Base-by-base conservation (phyloP, 176 grass and related monocot species). In the Oryza glumipatula region DNA sequence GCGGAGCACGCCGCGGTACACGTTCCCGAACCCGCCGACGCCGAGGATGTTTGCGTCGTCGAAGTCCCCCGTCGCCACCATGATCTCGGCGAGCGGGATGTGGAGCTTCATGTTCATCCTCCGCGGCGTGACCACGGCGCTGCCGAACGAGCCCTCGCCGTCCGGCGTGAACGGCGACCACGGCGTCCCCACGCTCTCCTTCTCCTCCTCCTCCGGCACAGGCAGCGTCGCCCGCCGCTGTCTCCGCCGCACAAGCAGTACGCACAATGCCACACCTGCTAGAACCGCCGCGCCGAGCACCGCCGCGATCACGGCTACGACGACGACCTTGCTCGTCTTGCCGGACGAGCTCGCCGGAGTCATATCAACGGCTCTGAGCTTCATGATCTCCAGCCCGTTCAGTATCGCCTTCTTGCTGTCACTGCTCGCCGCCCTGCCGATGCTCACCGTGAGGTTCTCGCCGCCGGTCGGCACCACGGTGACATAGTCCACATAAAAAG, bases 301-400 rank as follows among this genome's bases (percentile, higher is more conserved):
- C 10, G 76, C 72, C 36, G 14, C 32, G 32, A 78, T 28, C 58
- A 86, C 67, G 2, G 77, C 33, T 46, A 10, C 43, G 13, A 68
- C 43, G 13, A 68, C 13, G 32, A 16, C 9, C 4, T 19, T 32
- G 2, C 19, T 28, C 2, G 38, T 67, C 39, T 6, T 11, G 61
- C 3, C 12, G 3, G 24, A 9, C 22, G 9, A 14, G 73, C 16
- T 23, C 11, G 9, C 12, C 28, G 36, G 58, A 23, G 1, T 22
- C 15, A 35, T 49, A 56, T 65, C 66, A 47, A 13, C 24, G 3
- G 51, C 61, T 47, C 72, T 78, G 48, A 93, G 51, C 70, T 89
- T 87, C 65, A 93, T 81, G 60, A 93, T 90, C 66, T 93, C 91
- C 17, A 93, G 70, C 35, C 91, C 87, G 16, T 93, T 93, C 22